phyloP scores from a whole-genome alignment of 768 basidiomycete genomes.

The Lactifluus volemus region DNA sequence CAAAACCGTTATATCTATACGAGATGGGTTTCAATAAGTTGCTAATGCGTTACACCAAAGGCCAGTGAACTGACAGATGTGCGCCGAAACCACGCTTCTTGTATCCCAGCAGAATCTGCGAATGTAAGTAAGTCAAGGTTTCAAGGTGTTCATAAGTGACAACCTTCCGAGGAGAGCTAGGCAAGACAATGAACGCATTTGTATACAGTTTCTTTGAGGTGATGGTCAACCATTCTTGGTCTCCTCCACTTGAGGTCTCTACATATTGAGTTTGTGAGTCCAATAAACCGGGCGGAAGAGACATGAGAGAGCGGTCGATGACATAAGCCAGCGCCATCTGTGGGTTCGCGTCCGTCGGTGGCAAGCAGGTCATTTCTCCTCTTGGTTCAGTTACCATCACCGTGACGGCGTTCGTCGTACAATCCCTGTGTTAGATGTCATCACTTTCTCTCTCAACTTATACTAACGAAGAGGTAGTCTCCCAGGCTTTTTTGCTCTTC shows the following conservation, averaged over 20 bases:
- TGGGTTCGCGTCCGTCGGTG: not conserved
- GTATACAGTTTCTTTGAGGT: conserved; percentile 45
- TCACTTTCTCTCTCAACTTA: not conserved
- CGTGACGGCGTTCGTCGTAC: not conserved
- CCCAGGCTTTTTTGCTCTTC: not conserved
- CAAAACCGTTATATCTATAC: conserved; percentile 81
- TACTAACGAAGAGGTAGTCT: not conserved
- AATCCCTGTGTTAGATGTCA: not conserved
- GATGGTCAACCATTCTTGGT: conserved; percentile 43
- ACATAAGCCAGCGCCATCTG: conserved; percentile 1
- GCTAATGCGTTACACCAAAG: not conserved
- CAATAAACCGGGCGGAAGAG: conserved; percentile 5
- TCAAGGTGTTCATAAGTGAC: not conserved
- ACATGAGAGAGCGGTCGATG: not conserved
- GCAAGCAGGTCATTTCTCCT: not conserved
- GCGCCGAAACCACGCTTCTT: conserved; percentile 76
- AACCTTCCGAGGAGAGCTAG: conserved; percentile 22
- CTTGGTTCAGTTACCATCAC: not conserved
- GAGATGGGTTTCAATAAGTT: not conserved
- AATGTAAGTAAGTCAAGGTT: conserved; percentile 5
- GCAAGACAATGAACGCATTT: conserved; percentile 57
- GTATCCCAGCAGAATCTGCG: conserved; percentile 63
- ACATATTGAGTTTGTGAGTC: not conserved
- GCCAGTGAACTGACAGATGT: conserved; percentile 35
- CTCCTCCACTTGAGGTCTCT: conserved; percentile 32